A percentile compares a stretch with the other conserved stretches of the same genome.
Conservation (phyloP, 2,329 filamentous ascomycete genomes). For the Sclerotinia glacialis region DNA sequence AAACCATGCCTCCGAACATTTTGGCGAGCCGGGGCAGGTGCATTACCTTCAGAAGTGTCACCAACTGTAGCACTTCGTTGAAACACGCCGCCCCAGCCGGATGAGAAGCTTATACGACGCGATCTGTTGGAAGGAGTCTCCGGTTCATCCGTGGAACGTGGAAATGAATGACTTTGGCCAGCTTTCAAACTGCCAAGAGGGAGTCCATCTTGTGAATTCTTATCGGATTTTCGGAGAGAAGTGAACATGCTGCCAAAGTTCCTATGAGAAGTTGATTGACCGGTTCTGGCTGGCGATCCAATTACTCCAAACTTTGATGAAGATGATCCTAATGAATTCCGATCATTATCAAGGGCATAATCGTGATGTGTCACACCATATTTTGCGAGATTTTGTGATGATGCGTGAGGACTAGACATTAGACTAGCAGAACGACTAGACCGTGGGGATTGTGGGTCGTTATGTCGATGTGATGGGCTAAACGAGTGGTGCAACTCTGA, state of each 20-base stretch:
- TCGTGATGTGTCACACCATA: slow-evolving; percentile 40
- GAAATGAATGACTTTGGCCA: slow-evolving; percentile 75
- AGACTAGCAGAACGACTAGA: slow-evolving; percentile 56
- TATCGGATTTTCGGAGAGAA: slow-evolving; percentile 58
- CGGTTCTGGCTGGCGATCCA: slow-evolving; percentile 32
- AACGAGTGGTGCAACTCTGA: slow-evolving; percentile 41
- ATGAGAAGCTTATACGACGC: slow-evolving; percentile 56
- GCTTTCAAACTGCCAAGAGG: slow-evolving; percentile 66
- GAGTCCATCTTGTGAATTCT: slow-evolving; percentile 54
- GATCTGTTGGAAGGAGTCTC: slow-evolving; percentile 51
- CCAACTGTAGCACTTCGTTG: slow-evolving; percentile 34
- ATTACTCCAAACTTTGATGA: slow-evolving; percentile 35
- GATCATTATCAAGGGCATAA: slow-evolving; percentile 33
- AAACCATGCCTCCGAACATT: slow-evolving; percentile 32
- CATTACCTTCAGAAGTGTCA: slow-evolving; percentile 36
- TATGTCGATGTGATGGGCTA: slow-evolving; percentile 40
- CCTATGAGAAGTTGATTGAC: slow-evolving; percentile 47
- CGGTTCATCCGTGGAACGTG: slow-evolving; percentile 56
- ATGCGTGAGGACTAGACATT: slow-evolving; percentile 61
- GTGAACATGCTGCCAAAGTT: slow-evolving; percentile 55
- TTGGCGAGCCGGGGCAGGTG: slow-evolving; percentile 37
- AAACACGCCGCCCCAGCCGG: slow-evolving; percentile 49
- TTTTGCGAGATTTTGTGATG: slow-evolving; percentile 57
- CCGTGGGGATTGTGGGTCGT: slow-evolving; percentile 58
- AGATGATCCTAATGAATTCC: slow-evolving; percentile 34